Conservation (phyloP, 1,139 yeast species). For the Kodamaea suecica region DNA sequence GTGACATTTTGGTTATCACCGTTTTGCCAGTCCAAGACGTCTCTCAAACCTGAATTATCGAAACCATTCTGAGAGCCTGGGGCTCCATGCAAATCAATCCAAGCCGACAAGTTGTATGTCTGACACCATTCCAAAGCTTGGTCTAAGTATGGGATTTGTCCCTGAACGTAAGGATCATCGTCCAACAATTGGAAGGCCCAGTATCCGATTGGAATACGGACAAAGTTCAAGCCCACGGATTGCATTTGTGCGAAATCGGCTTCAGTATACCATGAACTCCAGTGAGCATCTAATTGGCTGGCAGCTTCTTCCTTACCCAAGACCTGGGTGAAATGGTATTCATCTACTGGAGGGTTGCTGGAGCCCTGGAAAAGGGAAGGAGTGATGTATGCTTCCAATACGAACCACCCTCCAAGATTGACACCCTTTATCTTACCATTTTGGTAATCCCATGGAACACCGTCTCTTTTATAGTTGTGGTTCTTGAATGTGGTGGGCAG, state of each 20-base stretch:
- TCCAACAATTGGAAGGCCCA: constrained; percentile 78
- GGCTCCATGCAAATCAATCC: constrained; percentile 94
- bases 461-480: constrained; percentile 12
- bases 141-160: constrained; percentile 73
- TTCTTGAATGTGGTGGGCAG: constrained; percentile 13
- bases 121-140: constrained; percentile 76
- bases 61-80: constrained; percentile 98
- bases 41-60: constrained; percentile 90
- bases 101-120: constrained; percentile 60
- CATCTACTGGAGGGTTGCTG: constrained; percentile 73
- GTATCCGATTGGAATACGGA: constrained; percentile 90
- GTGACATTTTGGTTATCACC: constrained; percentile 52
- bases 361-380: constrained; percentile 70
- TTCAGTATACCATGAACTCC: constrained; percentile 78
- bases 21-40: constrained; percentile 55
- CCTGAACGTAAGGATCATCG: constrained; percentile 84
- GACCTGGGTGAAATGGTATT: constrained; percentile 62
- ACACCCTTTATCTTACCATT: constrained; percentile 66
- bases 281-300: constrained; percentile 58
- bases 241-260: constrained; percentile 64
- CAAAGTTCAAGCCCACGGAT: constrained; percentile 72
- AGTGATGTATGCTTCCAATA: constrained; percentile 78
- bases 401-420: constrained; percentile 91
- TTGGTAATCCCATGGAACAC: constrained; percentile 43
- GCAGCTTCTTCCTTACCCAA: constrained; percentile 63